Conservation (phyloP, 1,284 basidiomycete genomes). For the Pyrrhoderma lamaoense region DNA sequence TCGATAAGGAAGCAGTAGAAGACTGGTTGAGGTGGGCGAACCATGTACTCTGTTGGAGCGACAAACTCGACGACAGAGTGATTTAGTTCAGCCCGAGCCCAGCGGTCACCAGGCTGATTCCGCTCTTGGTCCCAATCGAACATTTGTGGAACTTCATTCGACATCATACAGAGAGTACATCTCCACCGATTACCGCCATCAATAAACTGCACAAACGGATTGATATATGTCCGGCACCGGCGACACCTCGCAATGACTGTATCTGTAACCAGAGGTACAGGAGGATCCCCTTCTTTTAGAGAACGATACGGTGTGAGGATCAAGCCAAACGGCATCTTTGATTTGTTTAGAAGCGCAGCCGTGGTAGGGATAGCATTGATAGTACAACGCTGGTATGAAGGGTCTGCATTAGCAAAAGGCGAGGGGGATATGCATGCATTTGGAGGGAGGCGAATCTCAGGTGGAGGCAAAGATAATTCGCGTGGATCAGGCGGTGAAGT, state of each 20-base stretch:
- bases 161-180: constrained; percentile 98
- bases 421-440: constrained; percentile 68
- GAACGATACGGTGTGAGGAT: constrained; percentile 91
- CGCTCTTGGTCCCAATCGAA: constrained; percentile 97
- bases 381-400: constrained; percentile 90
- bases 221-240: constrained; percentile 97
- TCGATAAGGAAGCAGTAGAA: constrained; percentile 98
- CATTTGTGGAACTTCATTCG: constrained; percentile 96
- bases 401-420: constrained; percentile 78
- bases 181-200: constrained; percentile 98
- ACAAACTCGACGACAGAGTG: constrained; percentile 93
- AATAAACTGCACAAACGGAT: constrained; percentile 97
- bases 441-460: constrained; percentile 84
- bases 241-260: constrained; percentile 97
- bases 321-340: constrained; percentile 88
- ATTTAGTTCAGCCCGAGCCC: constrained; percentile 91
- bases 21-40: constrained; percentile 94
- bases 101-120: constrained; percentile 93
- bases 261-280: constrained; percentile 86
- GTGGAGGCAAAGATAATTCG: constrained; percentile 76
- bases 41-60: constrained; percentile 99
- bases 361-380: constrained; percentile 94
- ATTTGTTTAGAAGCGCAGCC: constrained; percentile 83
- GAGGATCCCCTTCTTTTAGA: constrained; percentile 65
- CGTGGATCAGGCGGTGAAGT: constrained; percentile 86